Conservation (phyloP, 768 basidiomycete species). For the Arthromyces matolae region DNA sequence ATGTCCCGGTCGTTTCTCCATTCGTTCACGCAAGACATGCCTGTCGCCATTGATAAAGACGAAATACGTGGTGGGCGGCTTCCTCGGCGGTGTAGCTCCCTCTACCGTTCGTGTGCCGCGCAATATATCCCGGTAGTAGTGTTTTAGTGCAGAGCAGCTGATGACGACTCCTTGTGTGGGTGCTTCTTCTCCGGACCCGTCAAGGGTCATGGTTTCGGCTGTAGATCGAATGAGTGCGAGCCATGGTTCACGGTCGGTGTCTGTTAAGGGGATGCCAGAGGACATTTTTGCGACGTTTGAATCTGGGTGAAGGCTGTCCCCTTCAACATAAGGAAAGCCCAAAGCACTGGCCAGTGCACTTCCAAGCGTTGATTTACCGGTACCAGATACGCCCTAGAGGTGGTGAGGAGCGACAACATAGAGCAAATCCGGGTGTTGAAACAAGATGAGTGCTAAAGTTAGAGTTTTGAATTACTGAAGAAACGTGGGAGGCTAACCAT, state of each 20-base stretch:
- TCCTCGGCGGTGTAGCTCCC: background rate
- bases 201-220: conserved; percentile 42
- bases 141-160: conserved; percentile 84
- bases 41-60: conserved; percentile 69
- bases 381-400: conserved; percentile 65
- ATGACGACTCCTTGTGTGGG: conserved; percentile 60
- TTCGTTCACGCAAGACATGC: conserved; percentile 56
- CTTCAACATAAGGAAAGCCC: conserved; percentile 79
- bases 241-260: conserved; percentile 86
- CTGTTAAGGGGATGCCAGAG: conserved; percentile 67
- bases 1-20: conserved; percentile 63
- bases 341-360: conserved; percentile 55
- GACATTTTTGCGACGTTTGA: conserved; percentile 89
- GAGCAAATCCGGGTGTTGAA: background rate
- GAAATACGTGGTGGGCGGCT: conserved; percentile 61
- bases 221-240: conserved; percentile 64
- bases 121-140: conserved; percentile 75
- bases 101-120: conserved; percentile 42
- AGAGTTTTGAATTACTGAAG: background rate
- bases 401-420: background rate
- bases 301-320: conserved; percentile 81
- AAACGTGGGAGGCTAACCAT: conserved; percentile 19
- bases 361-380: conserved; percentile 73
- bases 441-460: background rate
- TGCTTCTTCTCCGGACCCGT: conserved; percentile 3